Evolutionary conservation across 2,329 filamentous ascomycete genomes (phyloP).

Genomic region (Diaporthe citrichinensis): DNA sequence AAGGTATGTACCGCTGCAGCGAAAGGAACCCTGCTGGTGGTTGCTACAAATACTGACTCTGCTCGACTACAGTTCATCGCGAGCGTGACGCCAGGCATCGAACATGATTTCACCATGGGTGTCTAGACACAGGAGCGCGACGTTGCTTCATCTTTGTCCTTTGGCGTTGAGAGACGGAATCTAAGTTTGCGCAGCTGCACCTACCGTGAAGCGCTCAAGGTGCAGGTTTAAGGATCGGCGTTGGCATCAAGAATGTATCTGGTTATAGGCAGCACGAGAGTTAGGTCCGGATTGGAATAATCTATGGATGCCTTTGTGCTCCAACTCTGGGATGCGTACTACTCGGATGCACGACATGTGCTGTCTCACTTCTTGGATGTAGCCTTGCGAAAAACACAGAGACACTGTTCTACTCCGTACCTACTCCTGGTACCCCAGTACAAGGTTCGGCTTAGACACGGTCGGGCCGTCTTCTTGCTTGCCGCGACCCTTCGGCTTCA

Average conservation of each 20-base stretch:
- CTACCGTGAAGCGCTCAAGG: not conserved
- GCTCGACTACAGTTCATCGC: constrained; percentile 73
- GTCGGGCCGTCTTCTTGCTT: not conserved
- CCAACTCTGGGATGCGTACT: not conserved
- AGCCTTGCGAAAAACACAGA: too few relatives aligned
- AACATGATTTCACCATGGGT: constrained; percentile 98
- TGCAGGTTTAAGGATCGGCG: constrained; percentile 17
- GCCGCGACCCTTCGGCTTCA: not conserved
- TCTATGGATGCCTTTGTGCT: not conserved
- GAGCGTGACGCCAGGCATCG: constrained; percentile 95
- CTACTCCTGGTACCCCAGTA: not conserved
- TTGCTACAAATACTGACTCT: constrained; percentile 17
- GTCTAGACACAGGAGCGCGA: constrained; percentile 63
- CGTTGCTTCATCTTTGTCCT: not conserved
- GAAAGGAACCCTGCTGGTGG: constrained; percentile 35
- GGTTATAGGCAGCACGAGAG: constrained; percentile 10
- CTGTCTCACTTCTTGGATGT: not conserved
- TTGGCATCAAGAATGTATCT: constrained; percentile 11
- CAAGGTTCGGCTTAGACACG: not conserved
- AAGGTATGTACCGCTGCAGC: constrained; percentile 71
- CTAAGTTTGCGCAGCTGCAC: not conserved
- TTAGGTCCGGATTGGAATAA: constrained; percentile 9
- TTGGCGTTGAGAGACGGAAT: constrained; percentile 21
- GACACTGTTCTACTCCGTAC: not conserved
- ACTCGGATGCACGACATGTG: not conserved